Conservation (phyloP, 139 green algal genomes). For the Edaphochlamys debaryana region DNA sequence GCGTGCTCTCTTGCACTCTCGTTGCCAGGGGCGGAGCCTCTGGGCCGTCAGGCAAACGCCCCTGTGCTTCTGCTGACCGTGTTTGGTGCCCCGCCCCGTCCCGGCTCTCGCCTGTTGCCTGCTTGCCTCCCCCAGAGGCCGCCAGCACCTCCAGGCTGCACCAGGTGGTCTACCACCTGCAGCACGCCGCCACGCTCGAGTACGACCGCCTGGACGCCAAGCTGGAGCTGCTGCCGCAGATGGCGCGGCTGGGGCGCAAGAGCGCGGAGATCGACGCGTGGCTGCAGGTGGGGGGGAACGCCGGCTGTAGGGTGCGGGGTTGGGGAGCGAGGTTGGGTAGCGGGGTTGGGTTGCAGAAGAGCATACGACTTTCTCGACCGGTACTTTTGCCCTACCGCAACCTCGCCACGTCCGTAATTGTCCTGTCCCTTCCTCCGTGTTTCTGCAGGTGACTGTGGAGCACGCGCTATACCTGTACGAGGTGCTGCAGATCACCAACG, state of each 20-base stretch:
- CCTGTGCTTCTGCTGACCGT: too few relatives aligned
- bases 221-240: slow-evolving; percentile 26
- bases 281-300: slow-evolving; percentile 20
- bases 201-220: slow-evolving; percentile 38
- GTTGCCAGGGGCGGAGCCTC: too few relatives aligned
- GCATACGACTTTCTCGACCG: not conserved
- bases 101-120: not conserved
- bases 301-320: not conserved
- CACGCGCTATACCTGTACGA: slow-evolving; percentile 30
- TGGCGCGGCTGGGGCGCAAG: slow-evolving; percentile 23
- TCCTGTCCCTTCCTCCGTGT: not conserved
- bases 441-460: not conserved
- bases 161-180: slow-evolving; percentile 19
- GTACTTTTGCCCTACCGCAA: too few relatives aligned
- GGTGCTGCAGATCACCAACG: slow-evolving; percentile 6
- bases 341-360: not conserved
- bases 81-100: too few relatives aligned
- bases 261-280: slow-evolving; percentile 31
- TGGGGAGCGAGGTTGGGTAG: too few relatives aligned
- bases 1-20: too few relatives aligned
- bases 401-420: not conserved
- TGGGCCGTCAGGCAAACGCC: too few relatives aligned
- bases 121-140: not conserved
- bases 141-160: slow-evolving; percentile 7
- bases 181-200: slow-evolving; percentile 17